These are phyloP conservation scores for Ceratocystis albifundus DNA, from an alignment of 2,329 filamentous ascomycete species.

Conservation along the genomic window DNA sequence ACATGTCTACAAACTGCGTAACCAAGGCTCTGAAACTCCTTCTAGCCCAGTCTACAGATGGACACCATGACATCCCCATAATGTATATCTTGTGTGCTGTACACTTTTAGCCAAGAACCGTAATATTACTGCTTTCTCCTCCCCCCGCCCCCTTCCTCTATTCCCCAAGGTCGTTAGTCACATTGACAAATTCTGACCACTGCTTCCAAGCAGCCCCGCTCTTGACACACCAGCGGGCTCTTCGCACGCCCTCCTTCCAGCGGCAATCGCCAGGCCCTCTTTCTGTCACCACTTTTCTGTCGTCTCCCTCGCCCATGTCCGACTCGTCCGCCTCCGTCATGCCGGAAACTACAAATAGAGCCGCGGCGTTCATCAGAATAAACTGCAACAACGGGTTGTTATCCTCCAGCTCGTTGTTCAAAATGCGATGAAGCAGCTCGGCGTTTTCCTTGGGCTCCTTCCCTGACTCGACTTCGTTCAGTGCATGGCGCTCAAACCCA, in stretches of 20 bases:
- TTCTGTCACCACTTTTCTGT: conserved; percentile 69
- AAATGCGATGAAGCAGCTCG: conserved; percentile 62
- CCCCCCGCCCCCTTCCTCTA: not conserved
- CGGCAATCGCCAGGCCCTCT: conserved; percentile 72
- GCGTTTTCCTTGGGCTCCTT: conserved; percentile 83
- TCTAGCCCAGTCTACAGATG: not conserved
- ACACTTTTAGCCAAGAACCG: too few species aligned
- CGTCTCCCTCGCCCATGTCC: conserved; percentile 67
- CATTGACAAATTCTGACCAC: conserved; percentile 72
- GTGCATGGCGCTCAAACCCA: conserved; percentile 61
- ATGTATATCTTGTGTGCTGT: too few species aligned
- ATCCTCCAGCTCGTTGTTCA: conserved; percentile 58
- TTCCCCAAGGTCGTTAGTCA: conserved; percentile 49
- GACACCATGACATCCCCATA: not conserved
- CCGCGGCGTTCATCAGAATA: conserved; percentile 85
- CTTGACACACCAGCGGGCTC: conserved; percentile 76
- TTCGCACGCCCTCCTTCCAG: conserved; percentile 89
- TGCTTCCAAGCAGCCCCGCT: conserved; percentile 77
- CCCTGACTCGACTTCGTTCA: conserved; percentile 69
- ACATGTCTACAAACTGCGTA: not conserved
- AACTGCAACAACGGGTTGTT: conserved; percentile 86
- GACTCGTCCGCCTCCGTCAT: conserved; percentile 75
- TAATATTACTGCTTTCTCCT: too few species aligned
- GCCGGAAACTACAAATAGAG: conserved; percentile 73
- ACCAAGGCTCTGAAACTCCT: not conserved